phyloP scores from a whole-genome alignment of 495 filamentous ascomycete species.

The Lindgomyces ingoldianus region DNA sequence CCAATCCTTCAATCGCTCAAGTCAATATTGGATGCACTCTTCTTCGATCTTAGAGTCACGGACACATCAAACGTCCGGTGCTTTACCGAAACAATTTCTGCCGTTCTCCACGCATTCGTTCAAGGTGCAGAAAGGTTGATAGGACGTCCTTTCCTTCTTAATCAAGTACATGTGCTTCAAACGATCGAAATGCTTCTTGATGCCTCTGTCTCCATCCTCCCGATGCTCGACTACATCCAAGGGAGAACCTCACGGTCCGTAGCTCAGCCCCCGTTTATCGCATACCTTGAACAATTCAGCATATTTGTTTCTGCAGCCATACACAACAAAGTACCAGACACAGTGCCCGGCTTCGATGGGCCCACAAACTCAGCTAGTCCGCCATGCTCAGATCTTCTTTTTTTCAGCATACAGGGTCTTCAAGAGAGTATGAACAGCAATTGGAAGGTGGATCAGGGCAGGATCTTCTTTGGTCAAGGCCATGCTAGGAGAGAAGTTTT shows the following conservation, averaged over 20 bases:
- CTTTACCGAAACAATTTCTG: conserved; percentile 48
- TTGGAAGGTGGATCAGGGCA: conserved; percentile 44
- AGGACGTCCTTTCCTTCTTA: conserved; percentile 42
- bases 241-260: conserved; percentile 38
- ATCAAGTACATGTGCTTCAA: conserved; percentile 47
- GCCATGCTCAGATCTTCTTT: conserved; percentile 31
- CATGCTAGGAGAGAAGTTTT: conserved; percentile 43
- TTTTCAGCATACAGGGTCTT: conserved; percentile 43
- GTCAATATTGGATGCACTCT: conserved; percentile 50
- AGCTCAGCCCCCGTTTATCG: conserved; percentile 1
- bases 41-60: conserved; percentile 54
- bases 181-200: conserved; percentile 50
- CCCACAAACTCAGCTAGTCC: background rate
- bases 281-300: conserved; percentile 23
- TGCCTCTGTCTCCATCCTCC: conserved; percentile 51
- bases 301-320: conserved; percentile 16
- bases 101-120: conserved; percentile 50
- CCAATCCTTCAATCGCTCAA: conserved; percentile 58
- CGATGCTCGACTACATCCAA: conserved; percentile 57
- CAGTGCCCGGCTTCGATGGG: conserved; percentile 6
- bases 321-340: background rate
- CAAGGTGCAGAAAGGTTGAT: conserved; percentile 45
- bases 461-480: conserved; percentile 45
- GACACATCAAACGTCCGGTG: conserved; percentile 50
- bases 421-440: conserved; percentile 36